Percentiles rank a stretch among this genome's conserved stretches.
phyloP scores from a whole-genome alignment of 1,284 basidiomycete genomes.

The Cryptococcus sp. region DNA sequence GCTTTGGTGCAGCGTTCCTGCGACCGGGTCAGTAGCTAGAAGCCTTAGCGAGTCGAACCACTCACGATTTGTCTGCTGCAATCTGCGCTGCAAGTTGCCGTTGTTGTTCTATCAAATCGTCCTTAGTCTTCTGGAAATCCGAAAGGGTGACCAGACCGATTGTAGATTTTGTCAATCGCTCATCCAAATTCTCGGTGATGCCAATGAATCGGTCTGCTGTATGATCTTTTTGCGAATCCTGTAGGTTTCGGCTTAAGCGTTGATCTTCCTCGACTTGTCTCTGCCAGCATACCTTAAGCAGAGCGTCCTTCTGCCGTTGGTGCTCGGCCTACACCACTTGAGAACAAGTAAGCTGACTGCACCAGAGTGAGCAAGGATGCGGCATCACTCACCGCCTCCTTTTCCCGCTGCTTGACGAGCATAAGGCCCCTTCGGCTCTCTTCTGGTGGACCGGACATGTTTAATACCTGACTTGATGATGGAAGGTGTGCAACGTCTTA shows the following conservation, averaged over 20 bases:
- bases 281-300: constrained; percentile 27
- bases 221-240: constrained; percentile 62
- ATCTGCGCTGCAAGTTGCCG: constrained; percentile 76
- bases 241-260: neutral
- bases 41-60: neutral
- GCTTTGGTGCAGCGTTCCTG: constrained; percentile 57
- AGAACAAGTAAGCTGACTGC: neutral
- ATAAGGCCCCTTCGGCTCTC: constrained; percentile 28
- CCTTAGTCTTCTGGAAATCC: constrained; percentile 86
- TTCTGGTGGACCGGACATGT: constrained; percentile 31
- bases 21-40: constrained; percentile 1
- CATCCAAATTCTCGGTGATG: constrained; percentile 93
- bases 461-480: too few relatives aligned
- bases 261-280: too few relatives aligned
- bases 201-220: constrained; percentile 86
- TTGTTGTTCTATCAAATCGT: constrained; percentile 89
- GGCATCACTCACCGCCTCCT: constrained; percentile 36
- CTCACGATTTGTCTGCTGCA: constrained; percentile 36
- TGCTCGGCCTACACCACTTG: constrained; percentile 34
- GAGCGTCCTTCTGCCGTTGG: constrained; percentile 40
- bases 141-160: constrained; percentile 90
- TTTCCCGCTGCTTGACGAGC: constrained; percentile 36
- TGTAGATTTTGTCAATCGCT: constrained; percentile 87
- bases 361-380: neutral
- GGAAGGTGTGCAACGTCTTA: too few relatives aligned